Evolutionary conservation across 495 filamentous ascomycete species (phyloP).

Genomic region (Aspergillus nidulans): DNA sequence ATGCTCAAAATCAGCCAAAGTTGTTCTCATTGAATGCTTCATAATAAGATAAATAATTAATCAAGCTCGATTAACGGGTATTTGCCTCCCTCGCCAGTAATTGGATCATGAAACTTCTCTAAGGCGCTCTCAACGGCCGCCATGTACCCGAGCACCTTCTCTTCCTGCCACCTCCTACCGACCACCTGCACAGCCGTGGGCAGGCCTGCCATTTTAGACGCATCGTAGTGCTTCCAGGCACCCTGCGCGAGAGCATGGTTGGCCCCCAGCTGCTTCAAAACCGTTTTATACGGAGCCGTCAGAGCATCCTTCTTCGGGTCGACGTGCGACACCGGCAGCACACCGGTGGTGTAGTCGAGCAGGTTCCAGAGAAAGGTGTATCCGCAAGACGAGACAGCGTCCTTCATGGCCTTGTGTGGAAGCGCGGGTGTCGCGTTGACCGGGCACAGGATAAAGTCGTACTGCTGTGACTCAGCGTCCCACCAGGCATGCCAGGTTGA

Average conservation of each 20-base stretch:
- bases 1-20: too few species aligned
- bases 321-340: conserved; percentile 84
- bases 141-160: conserved; percentile 89
- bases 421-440: conserved; percentile 88
- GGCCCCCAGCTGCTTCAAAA: conserved; percentile 31
- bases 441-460: conserved; percentile 80
- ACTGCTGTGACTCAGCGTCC: conserved; percentile 55
- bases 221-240: conserved; percentile 86
- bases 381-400: conserved; percentile 82
- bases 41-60: conserved; percentile 13
- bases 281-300: conserved; percentile 49
- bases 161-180: conserved; percentile 79
- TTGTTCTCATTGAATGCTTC: too few species aligned
- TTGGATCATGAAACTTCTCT: conserved; percentile 43
- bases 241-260: conserved; percentile 75
- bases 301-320: conserved; percentile 65
- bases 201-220: conserved; percentile 75
- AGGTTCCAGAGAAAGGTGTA: conserved; percentile 97
- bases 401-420: conserved; percentile 80
- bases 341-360: conserved; percentile 82
- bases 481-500: conserved; percentile 80
- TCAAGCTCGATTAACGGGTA: conserved; percentile 65
- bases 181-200: conserved; percentile 87
- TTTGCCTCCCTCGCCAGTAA: conserved; percentile 43
- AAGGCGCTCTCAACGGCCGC: conserved; percentile 67